Conservation (phyloP, 2,329 filamentous ascomycete genomes). For the Penicillium glabrum region DNA sequence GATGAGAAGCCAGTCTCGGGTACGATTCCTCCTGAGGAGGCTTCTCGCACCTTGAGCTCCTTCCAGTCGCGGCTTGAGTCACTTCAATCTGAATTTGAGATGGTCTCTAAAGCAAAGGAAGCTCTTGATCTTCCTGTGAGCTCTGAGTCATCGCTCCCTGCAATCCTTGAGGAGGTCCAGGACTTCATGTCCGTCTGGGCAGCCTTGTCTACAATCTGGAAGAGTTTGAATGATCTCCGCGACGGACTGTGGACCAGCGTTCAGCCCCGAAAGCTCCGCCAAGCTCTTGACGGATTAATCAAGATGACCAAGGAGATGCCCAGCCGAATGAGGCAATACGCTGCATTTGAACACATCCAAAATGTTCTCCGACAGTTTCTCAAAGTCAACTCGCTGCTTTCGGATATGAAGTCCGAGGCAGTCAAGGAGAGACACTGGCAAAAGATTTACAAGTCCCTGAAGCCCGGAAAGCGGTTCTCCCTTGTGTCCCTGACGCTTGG, state of each 20-base stretch:
- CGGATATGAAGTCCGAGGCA: slow-evolving; percentile 92
- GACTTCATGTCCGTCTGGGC: slow-evolving; percentile 99
- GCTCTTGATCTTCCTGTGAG: slow-evolving; percentile 84
- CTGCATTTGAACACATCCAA: slow-evolving; percentile 98
- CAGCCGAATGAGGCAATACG: slow-evolving; percentile 97
- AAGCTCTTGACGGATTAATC: slow-evolving; percentile 85
- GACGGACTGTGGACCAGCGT: slow-evolving; percentile 95
- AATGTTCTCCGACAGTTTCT: slow-evolving; percentile 82
- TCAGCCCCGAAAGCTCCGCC: slow-evolving; percentile 87
- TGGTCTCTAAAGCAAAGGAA: slow-evolving; percentile 96
- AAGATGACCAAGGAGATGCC: slow-evolving; percentile 99
- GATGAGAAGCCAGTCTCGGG: slow-evolving; percentile 97
- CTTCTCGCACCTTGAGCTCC: slow-evolving; percentile 74
- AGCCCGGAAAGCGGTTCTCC: slow-evolving; percentile 89
- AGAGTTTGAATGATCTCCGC: slow-evolving; percentile 87
- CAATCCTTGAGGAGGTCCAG: slow-evolving; percentile 90
- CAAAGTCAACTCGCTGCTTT: slow-evolving; percentile 85
- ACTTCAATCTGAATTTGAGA: slow-evolving; percentile 83
- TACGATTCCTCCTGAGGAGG: slow-evolving; percentile 84
- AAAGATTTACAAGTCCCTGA: slow-evolving; percentile 95
- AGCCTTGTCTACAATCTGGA: slow-evolving; percentile 92
- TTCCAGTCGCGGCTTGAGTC: slow-evolving; percentile 85
- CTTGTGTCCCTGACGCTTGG: slow-evolving; percentile 94
- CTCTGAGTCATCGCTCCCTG: slow-evolving; percentile 75
- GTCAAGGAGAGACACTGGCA: slow-evolving; percentile 96